Conservation (phyloP, 192 early-diverging fungal genomes). For the Pilaira anomala region DNA sequence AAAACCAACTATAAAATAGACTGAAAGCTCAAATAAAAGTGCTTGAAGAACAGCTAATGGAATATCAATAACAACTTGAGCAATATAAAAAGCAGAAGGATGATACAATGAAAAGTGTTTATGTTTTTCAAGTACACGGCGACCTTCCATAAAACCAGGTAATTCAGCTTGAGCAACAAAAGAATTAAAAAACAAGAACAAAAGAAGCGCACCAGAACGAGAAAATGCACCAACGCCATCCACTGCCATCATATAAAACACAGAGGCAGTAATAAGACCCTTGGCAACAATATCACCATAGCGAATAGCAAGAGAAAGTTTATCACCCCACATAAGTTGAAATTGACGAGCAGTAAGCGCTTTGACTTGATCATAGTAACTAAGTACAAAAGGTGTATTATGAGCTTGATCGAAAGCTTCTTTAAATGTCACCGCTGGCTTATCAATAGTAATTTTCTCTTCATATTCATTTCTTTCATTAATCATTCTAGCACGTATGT, state of each 20-base stretch:
- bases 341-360: conserved; percentile 59
- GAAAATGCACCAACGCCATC: conserved; percentile 66
- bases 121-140: conserved; percentile 76
- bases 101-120: conserved; percentile 67
- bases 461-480: conserved; percentile 45
- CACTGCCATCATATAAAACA: conserved; percentile 59
- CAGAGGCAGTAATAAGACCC: conserved; percentile 67
- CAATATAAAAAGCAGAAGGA: conserved; percentile 53
- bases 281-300: conserved; percentile 49
- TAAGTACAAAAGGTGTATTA: conserved; percentile 61
- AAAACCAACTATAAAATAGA: conserved; percentile 66
- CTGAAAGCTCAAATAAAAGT: conserved; percentile 54
- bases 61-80: conserved; percentile 53
- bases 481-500: conserved; percentile 37
- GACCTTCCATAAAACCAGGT: conserved; percentile 66
- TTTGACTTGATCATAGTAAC: conserved; percentile 58
- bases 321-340: conserved; percentile 57
- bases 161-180: conserved; percentile 66
- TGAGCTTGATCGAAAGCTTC: conserved; percentile 54
- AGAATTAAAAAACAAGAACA: conserved; percentile 49
- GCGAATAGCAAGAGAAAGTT: conserved; percentile 49
- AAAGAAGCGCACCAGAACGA: conserved; percentile 74
- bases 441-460: conserved; percentile 25
- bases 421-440: conserved; percentile 33
- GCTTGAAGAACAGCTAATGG: conserved; percentile 48